Base-by-base conservation (phyloP, 2,329 filamentous ascomycete genomes). In the Phialophora tarda region DNA sequence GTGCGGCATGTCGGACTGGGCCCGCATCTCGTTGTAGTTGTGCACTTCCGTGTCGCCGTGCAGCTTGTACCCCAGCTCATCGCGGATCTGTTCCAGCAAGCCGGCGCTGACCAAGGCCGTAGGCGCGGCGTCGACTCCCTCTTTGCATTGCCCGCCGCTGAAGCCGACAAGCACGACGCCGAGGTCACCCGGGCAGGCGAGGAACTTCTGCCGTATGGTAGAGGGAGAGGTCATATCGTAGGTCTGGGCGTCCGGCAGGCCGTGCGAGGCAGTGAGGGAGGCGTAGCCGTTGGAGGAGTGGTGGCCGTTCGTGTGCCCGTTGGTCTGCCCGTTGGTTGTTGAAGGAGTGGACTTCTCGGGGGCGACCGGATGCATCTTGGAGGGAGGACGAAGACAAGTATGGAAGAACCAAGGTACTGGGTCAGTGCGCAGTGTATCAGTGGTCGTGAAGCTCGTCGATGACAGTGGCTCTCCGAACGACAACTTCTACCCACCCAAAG, bases 151-250 rank as follows among this genome's bases (percentile, higher is more conserved):
- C 64, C 95, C 95, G 72, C 94, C 94, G 62, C 93, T 96, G 83
- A 98, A 99, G 69, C 94, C 94, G 44, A 98, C 95, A 58, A 94
- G 93, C 44, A 98, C 92, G 64, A 99, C 86, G 69, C 94, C 95
- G 71, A 99, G 85, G 75, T 98, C 89, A 75, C 91, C 85, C 34
- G 88, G 86, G 76, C 89, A 85, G 70, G 89, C 84, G 73, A 98
- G 89, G 82, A 97, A 98, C 76, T 90, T 93, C 67, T 87, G 84
- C 57, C 82, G 76, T 68, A 88, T 83, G 6, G 85, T 86, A 3
- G 86, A 83, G 34, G 86, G 85, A 63, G 80, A 79, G 38, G 84
- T 85, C 83, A 86, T 86, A 30, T 50, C 65, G 64, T 66, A 65
- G 32, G 55, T 23, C 53, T 34, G 44, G 62, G 26, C 8, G 26